Evolutionary conservation across 331 rosid genomes (phyloP), one percentile per base, ranked within the genome.

Genomic region (Quercus phellos): DNA sequence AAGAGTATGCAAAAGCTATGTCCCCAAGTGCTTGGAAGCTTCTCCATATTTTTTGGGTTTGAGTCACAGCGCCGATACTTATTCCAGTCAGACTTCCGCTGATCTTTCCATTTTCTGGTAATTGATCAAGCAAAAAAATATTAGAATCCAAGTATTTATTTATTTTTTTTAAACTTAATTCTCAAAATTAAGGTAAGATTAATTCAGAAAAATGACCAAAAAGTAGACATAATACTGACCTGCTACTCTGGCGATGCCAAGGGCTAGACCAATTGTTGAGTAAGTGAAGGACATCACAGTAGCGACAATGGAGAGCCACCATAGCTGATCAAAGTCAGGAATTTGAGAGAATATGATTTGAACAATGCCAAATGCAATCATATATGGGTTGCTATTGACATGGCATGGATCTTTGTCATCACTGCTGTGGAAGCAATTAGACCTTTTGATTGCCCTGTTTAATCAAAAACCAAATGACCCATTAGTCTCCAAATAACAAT

Each of bases 201-300:
- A 8, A 38, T 38, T 38, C 12, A 1, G 46, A 17, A 35, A 10
- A 22, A n/a, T 16, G 22, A 17, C 11, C 46, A 56, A n/a, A 10
- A 63, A 13, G 16, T 32, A 12, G 53, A 74, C 29, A 29, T 63
- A 21, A 42, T 68, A 29, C 7, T 32, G 56, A 88, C 99, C 97
- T 80, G 81, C 51, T 72, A 87, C 93, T 88, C 92, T 83, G 46
- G 77, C 88, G 70, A 92, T 46, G 17, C 97, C 97, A 1, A 94
- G 92, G 13, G 88, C 88, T 0, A 94, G 91, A 14, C 99, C 99
- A 73, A 94, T 92, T 1, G 72, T 42, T 1, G 98, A 92, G 87
- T 94, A 94, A 29, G 92, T 86, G 85, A 94, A 90, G 73, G 99
- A 92, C 99, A 94, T 94, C 56, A 86, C 91, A 55, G 97, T 94